These are phyloP conservation scores for Phytopythium aichiense DNA, from an alignment of 352 stramenopile genomes.

Conservation along the genomic window DNA sequence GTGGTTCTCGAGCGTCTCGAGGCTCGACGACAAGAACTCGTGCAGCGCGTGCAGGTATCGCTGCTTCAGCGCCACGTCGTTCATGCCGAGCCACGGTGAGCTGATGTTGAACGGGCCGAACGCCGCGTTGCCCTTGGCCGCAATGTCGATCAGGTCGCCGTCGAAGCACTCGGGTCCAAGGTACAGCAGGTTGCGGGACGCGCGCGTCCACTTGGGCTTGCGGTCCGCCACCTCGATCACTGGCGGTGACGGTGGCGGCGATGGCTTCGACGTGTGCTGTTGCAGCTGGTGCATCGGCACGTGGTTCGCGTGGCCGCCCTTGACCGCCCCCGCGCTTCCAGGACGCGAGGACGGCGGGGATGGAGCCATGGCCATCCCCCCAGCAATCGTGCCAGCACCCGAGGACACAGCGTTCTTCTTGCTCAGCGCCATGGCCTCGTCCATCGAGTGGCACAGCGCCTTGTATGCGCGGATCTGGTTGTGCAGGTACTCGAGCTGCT, in stretches of 20 bases:
- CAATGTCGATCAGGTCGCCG: constrained; percentile 58
- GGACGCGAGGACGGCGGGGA: background rate
- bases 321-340: background rate
- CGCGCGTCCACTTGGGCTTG: constrained; percentile 65
- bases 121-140: constrained; percentile 38
- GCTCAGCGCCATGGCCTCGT: constrained; percentile 40
- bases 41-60: constrained; percentile 70
- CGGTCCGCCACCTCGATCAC: constrained; percentile 29
- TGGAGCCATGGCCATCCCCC: background rate
- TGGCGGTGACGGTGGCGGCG: constrained; percentile 3
- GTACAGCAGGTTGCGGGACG: constrained; percentile 43
- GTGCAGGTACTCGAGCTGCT: constrained; percentile 81
- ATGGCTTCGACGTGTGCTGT: background rate
- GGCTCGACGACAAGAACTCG: constrained; percentile 56
- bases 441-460: constrained; percentile 79
- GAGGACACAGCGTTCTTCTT: constrained; percentile 11
- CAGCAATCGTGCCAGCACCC: background rate
- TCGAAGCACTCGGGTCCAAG: constrained; percentile 63
- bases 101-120: constrained; percentile 64
- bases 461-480: constrained; percentile 86
- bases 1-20: constrained; percentile 56
- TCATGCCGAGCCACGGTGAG: constrained; percentile 56
- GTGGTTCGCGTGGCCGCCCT: background rate
- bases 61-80: constrained; percentile 71
- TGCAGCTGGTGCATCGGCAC: background rate